Conservation (phyloP, 2,329 filamentous ascomycete genomes). For the Curvularia hawaiiensis region DNA sequence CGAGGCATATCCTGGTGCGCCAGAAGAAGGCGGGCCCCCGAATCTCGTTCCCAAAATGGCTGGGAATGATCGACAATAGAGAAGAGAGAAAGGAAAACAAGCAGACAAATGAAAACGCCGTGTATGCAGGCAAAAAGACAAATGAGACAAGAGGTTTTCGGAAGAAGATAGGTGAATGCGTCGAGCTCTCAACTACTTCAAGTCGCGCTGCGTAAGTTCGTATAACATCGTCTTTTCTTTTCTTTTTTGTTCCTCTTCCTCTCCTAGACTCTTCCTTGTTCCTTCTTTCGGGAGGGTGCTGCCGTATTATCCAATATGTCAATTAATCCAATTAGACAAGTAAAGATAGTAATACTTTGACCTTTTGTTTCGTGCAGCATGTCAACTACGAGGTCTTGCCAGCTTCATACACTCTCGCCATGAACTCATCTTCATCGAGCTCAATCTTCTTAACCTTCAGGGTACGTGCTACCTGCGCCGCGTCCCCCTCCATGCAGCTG, state of each 20-base stretch:
- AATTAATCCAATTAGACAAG: not conserved
- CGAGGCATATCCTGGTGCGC: not conserved
- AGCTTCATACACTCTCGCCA: slow-evolving; percentile 42
- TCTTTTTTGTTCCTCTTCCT: not conserved
- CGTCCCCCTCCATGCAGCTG: slow-evolving; percentile 44
- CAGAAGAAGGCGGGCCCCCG: not conserved
- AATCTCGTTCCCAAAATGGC: not conserved
- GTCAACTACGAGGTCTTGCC: slow-evolving; percentile 31
- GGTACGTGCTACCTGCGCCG: slow-evolving; percentile 29
- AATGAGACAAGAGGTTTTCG: not conserved
- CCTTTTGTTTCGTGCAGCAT: not conserved
- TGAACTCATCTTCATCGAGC: slow-evolving; percentile 37
- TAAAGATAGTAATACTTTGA: not conserved
- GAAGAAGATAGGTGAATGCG: slow-evolving; percentile 3
- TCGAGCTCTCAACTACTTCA: slow-evolving; percentile 4
- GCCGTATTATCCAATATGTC: not conserved
- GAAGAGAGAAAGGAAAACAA: not conserved
- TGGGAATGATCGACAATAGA: not conserved
- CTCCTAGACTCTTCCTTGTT: not conserved
- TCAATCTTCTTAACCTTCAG: slow-evolving; percentile 25
- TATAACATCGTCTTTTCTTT: slow-evolving; percentile 11
- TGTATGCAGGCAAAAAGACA: not conserved
- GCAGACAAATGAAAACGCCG: not conserved
- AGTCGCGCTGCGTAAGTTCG: slow-evolving; percentile 14
- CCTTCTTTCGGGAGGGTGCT: not conserved